Evolutionary conservation across 1,139 yeast species (phyloP), one percentile per base, ranked within the genome.

Genomic region (Geotrichum bryndzae): DNA sequence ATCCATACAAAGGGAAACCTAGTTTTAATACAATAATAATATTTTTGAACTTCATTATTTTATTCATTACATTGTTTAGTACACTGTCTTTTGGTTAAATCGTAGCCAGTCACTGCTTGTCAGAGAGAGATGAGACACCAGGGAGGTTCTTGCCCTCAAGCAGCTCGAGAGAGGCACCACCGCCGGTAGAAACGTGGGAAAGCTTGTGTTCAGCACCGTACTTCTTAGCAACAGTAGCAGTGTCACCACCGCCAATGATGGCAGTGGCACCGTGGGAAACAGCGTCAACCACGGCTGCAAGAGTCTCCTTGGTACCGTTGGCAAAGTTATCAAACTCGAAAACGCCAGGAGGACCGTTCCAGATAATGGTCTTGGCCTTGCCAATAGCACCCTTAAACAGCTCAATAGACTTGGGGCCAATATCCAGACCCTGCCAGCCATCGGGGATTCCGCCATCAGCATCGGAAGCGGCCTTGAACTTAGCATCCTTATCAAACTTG

Each of bases 331-430:
- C 96, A 74, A 92, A 92, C 82, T 92, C 98, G 76, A 92, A 92
- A 72, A 92, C 98, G 83, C 98, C 98, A 78, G 98, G 97, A 67
- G 98, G 98, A 51, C 98, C 98, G 82, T 92, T 92, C 98, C 98
- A 92, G 74, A 92, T 92, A 73, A 92, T 92, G 73, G 98, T 94
- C 85, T 91, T 90, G 70, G 98, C 95, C 80, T 87, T 83, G 68
- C 88, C 87, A 69, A 92, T 90, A 66, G 96, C 87, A 65, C 80
- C 84, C 68, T 86, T 82, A 76, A 88, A 92, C 72, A 87, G 82
- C 78, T 85, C 82, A 72, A 83, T 81, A 64, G 96, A 84, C 82
- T 89, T 85, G 79, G 90, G 91, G 79, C 98, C 98, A 73, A 86
- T 85, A 78, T 92, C 98, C 74, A 92, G 85, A 75, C 98, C 98